Conservation (phyloP, 2,329 filamentous ascomycete species). For the Neopestalotiopsis sp. region DNA sequence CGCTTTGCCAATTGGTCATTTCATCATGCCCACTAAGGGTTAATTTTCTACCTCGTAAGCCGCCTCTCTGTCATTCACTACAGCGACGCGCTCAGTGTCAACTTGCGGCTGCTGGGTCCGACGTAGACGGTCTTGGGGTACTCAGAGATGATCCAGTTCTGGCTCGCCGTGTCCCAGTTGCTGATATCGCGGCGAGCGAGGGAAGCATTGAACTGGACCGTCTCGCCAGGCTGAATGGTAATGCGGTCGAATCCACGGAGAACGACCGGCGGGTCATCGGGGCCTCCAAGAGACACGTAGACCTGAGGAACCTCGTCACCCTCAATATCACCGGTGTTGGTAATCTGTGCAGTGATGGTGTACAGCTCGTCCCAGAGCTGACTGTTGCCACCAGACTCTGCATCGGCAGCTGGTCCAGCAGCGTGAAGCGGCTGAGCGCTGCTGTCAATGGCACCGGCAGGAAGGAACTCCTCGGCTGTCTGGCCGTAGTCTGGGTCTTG, state of each 20-base stretch:
- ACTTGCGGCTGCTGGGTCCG: conserved; percentile 59
- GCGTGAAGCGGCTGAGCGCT: conserved; percentile 59
- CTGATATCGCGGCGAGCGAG: conserved; percentile 82
- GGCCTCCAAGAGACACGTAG: conserved; percentile 81
- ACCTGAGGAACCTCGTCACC: conserved; percentile 79
- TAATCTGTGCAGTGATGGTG: conserved; percentile 69
- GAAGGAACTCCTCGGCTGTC: conserved; percentile 63
- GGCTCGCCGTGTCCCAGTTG: conserved; percentile 80
- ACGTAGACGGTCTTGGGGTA: conserved; percentile 59
- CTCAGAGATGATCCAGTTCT: conserved; percentile 79
- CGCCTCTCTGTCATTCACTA: conserved; percentile 20
- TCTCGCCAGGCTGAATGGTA: conserved; percentile 71
- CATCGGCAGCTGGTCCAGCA: conserved; percentile 43
- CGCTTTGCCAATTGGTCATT: neutral
- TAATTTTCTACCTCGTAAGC: neutral
- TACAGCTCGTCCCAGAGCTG: conserved; percentile 73
- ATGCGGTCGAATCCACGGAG: conserved; percentile 85
- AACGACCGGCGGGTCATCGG: conserved; percentile 67
- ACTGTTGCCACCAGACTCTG: conserved; percentile 66
- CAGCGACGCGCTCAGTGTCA: conserved; percentile 47
- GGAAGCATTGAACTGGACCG: conserved; percentile 67
- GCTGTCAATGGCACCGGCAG: conserved; percentile 59
- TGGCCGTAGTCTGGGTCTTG: conserved; percentile 64
- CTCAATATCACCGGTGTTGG: conserved; percentile 68
- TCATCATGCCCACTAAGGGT: neutral